These are phyloP conservation scores for Didymella keratinophila DNA, from an alignment of 2,329 filamentous ascomycete species.

Conservation along the genomic window DNA sequence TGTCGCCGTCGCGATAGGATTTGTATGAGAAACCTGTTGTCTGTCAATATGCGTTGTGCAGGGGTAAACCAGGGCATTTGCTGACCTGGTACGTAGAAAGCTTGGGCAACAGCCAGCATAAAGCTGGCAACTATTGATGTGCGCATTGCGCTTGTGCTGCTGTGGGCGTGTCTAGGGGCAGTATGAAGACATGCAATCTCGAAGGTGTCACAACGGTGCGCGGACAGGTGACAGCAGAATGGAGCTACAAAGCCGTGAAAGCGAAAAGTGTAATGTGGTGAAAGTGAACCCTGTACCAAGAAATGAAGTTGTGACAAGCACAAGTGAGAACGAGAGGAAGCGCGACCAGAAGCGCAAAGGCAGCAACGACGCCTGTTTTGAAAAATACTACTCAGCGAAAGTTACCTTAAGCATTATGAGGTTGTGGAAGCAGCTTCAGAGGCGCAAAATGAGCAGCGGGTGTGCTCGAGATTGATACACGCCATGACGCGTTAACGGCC, in stretches of 20 bases:
- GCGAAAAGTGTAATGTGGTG: constrained; percentile 10
- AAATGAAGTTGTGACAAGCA: not conserved
- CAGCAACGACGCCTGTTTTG: not conserved
- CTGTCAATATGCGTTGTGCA: constrained; percentile 1
- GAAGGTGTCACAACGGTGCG: not conserved
- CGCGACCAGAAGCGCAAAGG: not conserved
- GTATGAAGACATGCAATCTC: not conserved
- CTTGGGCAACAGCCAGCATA: constrained; percentile 58
- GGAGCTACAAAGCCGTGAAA: not conserved
- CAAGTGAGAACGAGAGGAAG: constrained; percentile 1
- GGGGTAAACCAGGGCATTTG: too few species aligned
- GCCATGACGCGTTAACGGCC: constrained; percentile 22
- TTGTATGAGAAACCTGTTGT: constrained; percentile 78
- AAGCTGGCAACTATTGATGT: constrained; percentile 28
- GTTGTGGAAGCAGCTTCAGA: constrained; percentile 1
- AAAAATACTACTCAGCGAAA: not conserved
- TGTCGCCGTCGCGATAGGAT: constrained; percentile 77
- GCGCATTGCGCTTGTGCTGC: constrained; percentile 27
- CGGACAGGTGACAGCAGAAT: not conserved
- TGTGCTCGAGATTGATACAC: constrained; percentile 19
- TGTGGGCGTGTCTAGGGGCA: not conserved
- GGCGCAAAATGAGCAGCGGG: constrained; percentile 10
- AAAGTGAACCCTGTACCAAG: constrained; percentile 1
- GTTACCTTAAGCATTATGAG: constrained; percentile 2
- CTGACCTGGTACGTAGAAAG: constrained; percentile 82